Percentiles rank a stretch among this genome's conserved stretches.
These are phyloP conservation scores for Panellus pusillus DNA, from an alignment of 768 basidiomycete genomes.

Conservation along the genomic window DNA sequence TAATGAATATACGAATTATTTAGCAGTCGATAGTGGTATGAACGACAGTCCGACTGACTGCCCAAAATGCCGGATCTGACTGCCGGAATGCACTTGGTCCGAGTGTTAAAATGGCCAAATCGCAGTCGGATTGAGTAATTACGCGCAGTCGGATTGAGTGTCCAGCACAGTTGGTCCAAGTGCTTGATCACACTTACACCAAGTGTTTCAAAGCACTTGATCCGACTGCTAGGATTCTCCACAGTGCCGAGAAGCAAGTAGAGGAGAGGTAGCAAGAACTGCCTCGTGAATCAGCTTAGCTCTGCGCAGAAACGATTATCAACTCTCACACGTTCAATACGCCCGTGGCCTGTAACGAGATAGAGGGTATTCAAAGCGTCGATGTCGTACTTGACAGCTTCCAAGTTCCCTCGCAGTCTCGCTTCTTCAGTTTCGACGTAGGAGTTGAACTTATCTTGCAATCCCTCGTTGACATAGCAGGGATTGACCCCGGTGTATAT, in stretches of 20 bases:
- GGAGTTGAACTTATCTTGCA: constrained; percentile 25
- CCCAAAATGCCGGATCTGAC: too few relatives aligned
- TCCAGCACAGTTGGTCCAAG: too few relatives aligned
- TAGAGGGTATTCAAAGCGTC: constrained; percentile 30
- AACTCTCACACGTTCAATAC: constrained; percentile 33
- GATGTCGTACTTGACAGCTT: constrained; percentile 30
- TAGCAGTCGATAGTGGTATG: too few relatives aligned
- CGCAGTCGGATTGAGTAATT: too few relatives aligned
- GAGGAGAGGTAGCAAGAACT: constrained; percentile 37
- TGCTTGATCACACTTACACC: too few relatives aligned
- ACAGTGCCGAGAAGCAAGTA: constrained; percentile 35
- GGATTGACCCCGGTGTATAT: constrained; percentile 22
- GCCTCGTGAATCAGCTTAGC: not conserved
- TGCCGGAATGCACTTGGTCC: too few relatives aligned
- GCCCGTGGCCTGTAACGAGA: constrained; percentile 31
- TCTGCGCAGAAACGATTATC: not conserved
- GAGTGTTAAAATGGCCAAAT: too few relatives aligned
- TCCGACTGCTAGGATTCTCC: too few relatives aligned
- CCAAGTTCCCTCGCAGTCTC: constrained; percentile 27
- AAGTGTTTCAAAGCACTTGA: too few relatives aligned
- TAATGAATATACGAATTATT: too few relatives aligned
- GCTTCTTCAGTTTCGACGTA: constrained; percentile 28
- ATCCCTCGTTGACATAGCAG: constrained; percentile 20
- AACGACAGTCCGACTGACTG: too few relatives aligned
- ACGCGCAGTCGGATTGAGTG: too few relatives aligned